Evolutionary conservation across 306 rosid species (phyloP).

Genomic region (Coriaria nepalensis): DNA sequence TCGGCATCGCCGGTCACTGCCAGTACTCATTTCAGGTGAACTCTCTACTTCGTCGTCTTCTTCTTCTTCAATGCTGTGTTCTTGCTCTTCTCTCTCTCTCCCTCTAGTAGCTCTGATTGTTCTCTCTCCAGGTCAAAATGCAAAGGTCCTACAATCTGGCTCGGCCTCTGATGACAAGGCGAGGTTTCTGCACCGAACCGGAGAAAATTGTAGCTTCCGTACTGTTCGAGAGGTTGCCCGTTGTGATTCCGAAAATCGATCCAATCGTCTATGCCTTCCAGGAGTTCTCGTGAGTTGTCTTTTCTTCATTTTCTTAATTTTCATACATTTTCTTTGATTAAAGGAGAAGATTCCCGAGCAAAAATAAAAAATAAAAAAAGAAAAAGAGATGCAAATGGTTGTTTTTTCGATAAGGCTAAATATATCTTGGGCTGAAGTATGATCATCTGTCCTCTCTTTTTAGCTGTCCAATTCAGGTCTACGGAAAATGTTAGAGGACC

Average conservation of each 20-base stretch:
- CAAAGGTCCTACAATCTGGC: conserved; percentile 26
- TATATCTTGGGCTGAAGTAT: no score
- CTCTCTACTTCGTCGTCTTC: no score
- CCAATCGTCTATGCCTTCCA: conserved; percentile 80
- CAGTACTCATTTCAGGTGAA: no score
- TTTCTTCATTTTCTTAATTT: neutral
- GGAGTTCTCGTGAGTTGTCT: conserved; percentile 60
- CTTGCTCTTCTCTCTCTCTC: conserved; percentile 5
- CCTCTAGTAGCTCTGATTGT: conserved; percentile 16
- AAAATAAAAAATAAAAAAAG: no score
- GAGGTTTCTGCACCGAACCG: conserved; percentile 46
- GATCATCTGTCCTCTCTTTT: no score
- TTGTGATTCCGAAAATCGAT: conserved; percentile 78
- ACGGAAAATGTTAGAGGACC: no score
- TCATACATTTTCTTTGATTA: neutral
- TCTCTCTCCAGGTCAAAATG: conserved; percentile 17
- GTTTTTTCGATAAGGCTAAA: no score
- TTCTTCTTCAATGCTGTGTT: no score
- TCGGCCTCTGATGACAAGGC: conserved; percentile 28
- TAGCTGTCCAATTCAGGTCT: no score
- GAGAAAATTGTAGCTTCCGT: conserved; percentile 74
- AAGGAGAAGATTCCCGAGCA: neutral
- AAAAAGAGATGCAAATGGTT: no score
- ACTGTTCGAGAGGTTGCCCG: conserved; percentile 85
- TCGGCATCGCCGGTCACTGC: no score